phyloP scores from a whole-genome alignment of 768 basidiomycete genomes.

The Serendipita indica region DNA sequence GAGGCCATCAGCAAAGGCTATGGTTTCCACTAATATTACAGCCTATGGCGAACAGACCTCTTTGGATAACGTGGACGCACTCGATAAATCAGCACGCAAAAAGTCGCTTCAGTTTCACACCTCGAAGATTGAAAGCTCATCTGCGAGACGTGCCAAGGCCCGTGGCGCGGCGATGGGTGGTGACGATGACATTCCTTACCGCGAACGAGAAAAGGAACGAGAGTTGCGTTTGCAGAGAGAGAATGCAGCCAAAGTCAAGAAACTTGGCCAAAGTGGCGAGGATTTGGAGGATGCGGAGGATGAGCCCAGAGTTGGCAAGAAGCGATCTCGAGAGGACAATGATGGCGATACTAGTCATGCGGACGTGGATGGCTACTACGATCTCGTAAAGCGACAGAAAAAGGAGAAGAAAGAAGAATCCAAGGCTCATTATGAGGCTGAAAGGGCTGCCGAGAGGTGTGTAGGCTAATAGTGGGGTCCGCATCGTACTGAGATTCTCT shows the following conservation, averaged over 20 bases:
- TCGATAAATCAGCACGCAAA: slow-evolving; percentile 67
- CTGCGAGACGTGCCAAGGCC: slow-evolving; percentile 59
- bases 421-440: slow-evolving; percentile 66
- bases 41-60: slow-evolving; percentile 62
- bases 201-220: slow-evolving; percentile 51
- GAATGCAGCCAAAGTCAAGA: slow-evolving; percentile 28
- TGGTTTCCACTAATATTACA: slow-evolving; percentile 19
- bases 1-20: slow-evolving; percentile 16
- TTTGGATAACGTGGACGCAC: slow-evolving; percentile 55
- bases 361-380: slow-evolving; percentile 71
- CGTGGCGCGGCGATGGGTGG: slow-evolving; percentile 60
- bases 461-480: slow-evolving; percentile 21
- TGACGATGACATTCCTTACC: slow-evolving; percentile 90
- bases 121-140: slow-evolving; percentile 72
- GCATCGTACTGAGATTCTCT: slow-evolving; percentile 1
- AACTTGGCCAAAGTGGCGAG: slow-evolving; percentile 39
- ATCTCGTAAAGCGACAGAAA: slow-evolving; percentile 63
- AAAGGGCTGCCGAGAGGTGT: slow-evolving; percentile 41
- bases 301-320: slow-evolving; percentile 26
- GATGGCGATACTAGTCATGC: slow-evolving; percentile 21
- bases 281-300: slow-evolving; percentile 45
- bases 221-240: slow-evolving; percentile 44
- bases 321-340: slow-evolving; percentile 25
- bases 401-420: slow-evolving; percentile 63
- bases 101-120: slow-evolving; percentile 88